Base-by-base conservation (phyloP, 306 rosid species). In the Pterocarpus macrocarpus region DNA sequence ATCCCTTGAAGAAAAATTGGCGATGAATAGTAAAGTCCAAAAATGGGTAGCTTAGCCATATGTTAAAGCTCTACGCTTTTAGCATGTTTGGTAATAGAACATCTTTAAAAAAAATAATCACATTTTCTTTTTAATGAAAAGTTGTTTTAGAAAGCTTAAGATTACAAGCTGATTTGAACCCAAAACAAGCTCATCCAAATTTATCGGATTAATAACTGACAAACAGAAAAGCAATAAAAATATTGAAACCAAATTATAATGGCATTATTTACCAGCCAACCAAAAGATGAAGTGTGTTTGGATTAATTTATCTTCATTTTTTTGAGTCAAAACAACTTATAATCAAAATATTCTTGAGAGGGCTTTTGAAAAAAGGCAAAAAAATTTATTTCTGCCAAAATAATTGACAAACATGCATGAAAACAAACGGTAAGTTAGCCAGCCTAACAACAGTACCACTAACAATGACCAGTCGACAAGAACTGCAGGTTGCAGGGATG, bases 401-500 rank as follows among this genome's bases (percentile, higher is more conserved):
- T 9, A 47, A 14, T 1, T 50, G 17, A 50, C 22, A 12, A 50
- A 3, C 53, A 47, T 14, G 71, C 53, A 68, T 55, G 61, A 55
- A 79, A 61, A 45, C 71, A 44, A 67, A 67, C 15, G 44, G 38
- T 35, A 56, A 65, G 44, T 67, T 68, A 57, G 64, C 63, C 68
- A 58, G 59, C 71, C 65, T 67, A 74, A 74, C 43, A 81, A 35
- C 57, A 17, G 30, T 17, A 28, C 69, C 47, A 14, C 12, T 44
- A 75, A 34, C 36, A 57, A 57, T 75, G 57, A 71, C 72, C 59
- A 12, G 65, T 30, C 39, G 33, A 49, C 44, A 59, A 36, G 33
- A 81, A 57, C 5, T 33, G 36, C 65, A 56, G 76, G 80, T 44
- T 65, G 76, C 80, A 81, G 17, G 75, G 58, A 52, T 50, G 33